Percentiles rank a stretch among this genome's conserved stretches.
These are phyloP conservation scores for Xerocomellus amylosporus DNA, from an alignment of 768 basidiomycete species.

Conservation along the genomic window DNA sequence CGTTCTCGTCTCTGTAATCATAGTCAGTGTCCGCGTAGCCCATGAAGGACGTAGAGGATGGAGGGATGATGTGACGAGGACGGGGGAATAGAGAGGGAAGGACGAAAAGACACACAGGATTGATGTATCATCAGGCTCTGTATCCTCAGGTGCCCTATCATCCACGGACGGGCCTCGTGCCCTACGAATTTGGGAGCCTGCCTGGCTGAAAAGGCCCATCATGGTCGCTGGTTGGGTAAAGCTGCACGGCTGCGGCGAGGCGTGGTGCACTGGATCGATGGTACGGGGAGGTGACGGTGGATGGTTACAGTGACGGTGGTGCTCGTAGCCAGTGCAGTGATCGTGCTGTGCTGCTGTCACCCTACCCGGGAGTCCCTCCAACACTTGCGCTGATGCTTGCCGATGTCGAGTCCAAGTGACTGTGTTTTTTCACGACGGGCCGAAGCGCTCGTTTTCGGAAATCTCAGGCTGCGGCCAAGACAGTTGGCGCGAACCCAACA, in stretches of 20 bases:
- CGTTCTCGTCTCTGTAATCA: slow-evolving; percentile 77
- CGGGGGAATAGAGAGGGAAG: slow-evolving; percentile 21
- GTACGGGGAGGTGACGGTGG: not conserved
- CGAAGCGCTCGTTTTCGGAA: slow-evolving; percentile 1
- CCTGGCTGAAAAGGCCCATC: slow-evolving; percentile 79
- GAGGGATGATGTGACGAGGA: slow-evolving; percentile 26
- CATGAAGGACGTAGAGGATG: slow-evolving; percentile 21
- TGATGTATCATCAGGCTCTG: slow-evolving; percentile 85
- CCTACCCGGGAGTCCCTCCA: not conserved
- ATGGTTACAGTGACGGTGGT: not conserved
- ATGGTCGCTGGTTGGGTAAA: slow-evolving; percentile 39
- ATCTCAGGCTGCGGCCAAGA: not conserved
- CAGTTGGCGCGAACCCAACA: not conserved
- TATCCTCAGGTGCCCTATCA: slow-evolving; percentile 75
- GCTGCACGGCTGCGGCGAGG: slow-evolving; percentile 27
- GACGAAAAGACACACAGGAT: slow-evolving; percentile 63
- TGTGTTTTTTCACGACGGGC: no score
- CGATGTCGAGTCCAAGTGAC: no score
- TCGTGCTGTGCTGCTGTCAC: slow-evolving; percentile 10
- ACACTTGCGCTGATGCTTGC: no score
- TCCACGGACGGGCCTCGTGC: slow-evolving; percentile 66
- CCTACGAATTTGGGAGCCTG: slow-evolving; percentile 60
- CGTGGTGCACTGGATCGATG: not conserved
- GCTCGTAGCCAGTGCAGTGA: not conserved
- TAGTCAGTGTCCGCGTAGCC: slow-evolving; percentile 33